phyloP scores from a whole-genome alignment of 495 filamentous ascomycete genomes.

The Podospora tetraspora region DNA sequence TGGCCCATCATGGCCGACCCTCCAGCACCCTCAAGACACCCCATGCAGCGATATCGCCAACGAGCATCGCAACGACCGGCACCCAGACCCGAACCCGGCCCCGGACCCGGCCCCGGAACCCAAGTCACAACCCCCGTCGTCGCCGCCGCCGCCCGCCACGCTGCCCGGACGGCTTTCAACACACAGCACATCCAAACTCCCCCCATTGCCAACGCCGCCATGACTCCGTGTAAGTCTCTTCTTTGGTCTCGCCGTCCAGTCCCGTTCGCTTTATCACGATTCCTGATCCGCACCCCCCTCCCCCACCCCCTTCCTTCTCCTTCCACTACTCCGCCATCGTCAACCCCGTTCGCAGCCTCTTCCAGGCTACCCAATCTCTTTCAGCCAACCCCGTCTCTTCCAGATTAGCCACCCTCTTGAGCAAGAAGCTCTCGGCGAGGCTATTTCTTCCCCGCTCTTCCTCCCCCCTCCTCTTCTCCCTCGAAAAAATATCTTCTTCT shows the following conservation, averaged over 20 bases:
- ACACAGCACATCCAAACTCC: conserved; percentile 6
- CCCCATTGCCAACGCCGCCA: conserved; percentile 8
- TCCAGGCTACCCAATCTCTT: not conserved
- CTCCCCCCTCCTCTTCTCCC: not conserved
- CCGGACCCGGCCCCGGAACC: not conserved
- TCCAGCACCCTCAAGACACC: not conserved
- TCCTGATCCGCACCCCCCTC: not conserved
- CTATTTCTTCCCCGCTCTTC: not conserved
- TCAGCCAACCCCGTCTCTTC: not conserved
- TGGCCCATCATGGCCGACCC: not conserved
- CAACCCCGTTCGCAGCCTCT: not conserved
- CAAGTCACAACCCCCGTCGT: conserved; percentile 2
- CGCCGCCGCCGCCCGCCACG: conserved; percentile 16
- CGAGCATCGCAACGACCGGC: conserved; percentile 11
- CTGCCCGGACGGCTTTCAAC: conserved; percentile 15
- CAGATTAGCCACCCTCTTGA: not conserved
- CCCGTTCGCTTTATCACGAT: not conserved
- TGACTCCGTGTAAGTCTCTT: conserved; percentile 23
- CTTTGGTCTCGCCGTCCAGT: not conserved
- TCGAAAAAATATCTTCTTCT: not conserved
- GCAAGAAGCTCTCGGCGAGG: not conserved
- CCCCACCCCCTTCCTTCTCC: not conserved
- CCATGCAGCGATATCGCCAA: not conserved
- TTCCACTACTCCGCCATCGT: not conserved
- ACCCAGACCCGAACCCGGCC: not conserved